Base-by-base conservation (phyloP, 805 yeast species). In the Saccharomyces cerevisiae region DNA sequence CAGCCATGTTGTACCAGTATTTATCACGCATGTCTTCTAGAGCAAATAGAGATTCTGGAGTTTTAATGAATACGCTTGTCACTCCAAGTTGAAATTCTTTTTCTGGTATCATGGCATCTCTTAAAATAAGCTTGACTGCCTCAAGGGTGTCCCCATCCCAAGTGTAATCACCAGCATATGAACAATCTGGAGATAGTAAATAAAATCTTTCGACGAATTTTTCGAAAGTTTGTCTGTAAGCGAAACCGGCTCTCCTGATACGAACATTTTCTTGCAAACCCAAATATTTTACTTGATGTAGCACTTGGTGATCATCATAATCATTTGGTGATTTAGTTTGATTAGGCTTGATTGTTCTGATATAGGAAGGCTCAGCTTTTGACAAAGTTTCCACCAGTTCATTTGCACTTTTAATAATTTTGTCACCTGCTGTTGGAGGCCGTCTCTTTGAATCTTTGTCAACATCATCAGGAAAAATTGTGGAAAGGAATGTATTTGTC, bases 1-100 rank as follows among this genome's bases (percentile, higher is more conserved):
- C 91, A 4, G 99, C 99, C 96, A 94, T 94, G 62, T 88, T 89
- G 66, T 89, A 92, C 98, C 99, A 94, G 69, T 90, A 94, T 74
- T 84, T 87, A 65, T 94, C 99, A 70, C 98, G 82, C 92, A 92
- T 83, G 63, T 89, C 92, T 72, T 94, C 99, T 55, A 94, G 75
- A 0, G 97, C 96, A 69, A 94, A 94, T 64, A 94, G 76, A 0
- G 98, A 92, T 69, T 94, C 99, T 9, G 99, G 99, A 11, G 96
- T 89, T 67, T 94, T 94, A 71, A 94, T 91, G 70, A 94, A 94
- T 5, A 94, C 91, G 70, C 90, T 91, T 9, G 95, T 80, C 2
- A 84, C 85, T 68, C 99, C 99, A 73, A 92, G 74, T 72, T 94
- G 99, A 73, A 79, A 94, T 69, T 94, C 98, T 4, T 83, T 66